phyloP scores from a whole-genome alignment of 2,329 filamentous ascomycete genomes.

The Aspergillus ochraceoroseus region DNA sequence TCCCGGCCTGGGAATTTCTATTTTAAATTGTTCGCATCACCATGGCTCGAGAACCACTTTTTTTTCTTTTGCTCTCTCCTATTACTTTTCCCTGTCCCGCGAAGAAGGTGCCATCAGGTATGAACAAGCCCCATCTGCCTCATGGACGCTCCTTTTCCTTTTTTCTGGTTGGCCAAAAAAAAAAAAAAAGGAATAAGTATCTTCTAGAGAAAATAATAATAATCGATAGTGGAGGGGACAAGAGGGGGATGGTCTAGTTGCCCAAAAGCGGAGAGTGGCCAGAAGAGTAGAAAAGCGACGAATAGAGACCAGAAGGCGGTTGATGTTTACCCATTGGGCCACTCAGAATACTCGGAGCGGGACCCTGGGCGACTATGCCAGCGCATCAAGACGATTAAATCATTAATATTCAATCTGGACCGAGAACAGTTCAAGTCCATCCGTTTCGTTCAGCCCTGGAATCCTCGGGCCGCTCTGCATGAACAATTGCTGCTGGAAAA shows the following conservation, averaged over 20 bases:
- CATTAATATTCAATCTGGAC: conserved; percentile 13
- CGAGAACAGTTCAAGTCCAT: conserved; percentile 9
- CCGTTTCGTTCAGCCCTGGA: conserved; percentile 19
- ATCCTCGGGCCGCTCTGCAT: conserved; percentile 30
- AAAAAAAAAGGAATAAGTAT: conserved; percentile 8
- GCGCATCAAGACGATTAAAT: conserved; percentile 29
- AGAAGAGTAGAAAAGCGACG: conserved; percentile 20
- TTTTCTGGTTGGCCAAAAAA: conserved; percentile 4
- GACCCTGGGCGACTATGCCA: conserved; percentile 27
- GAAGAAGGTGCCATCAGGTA: conserved; percentile 21
- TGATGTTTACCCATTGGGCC: conserved; percentile 18
- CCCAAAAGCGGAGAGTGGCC: conserved; percentile 31
- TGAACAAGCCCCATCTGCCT: conserved; percentile 19
- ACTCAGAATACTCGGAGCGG: conserved; percentile 22
- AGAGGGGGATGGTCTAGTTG: conserved; percentile 19
- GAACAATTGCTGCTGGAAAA: conserved; percentile 21
- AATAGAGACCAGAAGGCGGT: conserved; percentile 22
- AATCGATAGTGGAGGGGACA: conserved; percentile 10
- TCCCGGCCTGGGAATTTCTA: conserved; percentile 9
- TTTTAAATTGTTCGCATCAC: conserved; percentile 11
- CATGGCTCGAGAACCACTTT: conserved; percentile 10
- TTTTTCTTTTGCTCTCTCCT: no score
- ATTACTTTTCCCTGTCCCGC: conserved; percentile 12
- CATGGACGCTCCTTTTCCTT: conserved; percentile 17
- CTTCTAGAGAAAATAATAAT: conserved; percentile 21